Conservation (phyloP, 495 filamentous ascomycete genomes). For the Xylaria sp. region DNA sequence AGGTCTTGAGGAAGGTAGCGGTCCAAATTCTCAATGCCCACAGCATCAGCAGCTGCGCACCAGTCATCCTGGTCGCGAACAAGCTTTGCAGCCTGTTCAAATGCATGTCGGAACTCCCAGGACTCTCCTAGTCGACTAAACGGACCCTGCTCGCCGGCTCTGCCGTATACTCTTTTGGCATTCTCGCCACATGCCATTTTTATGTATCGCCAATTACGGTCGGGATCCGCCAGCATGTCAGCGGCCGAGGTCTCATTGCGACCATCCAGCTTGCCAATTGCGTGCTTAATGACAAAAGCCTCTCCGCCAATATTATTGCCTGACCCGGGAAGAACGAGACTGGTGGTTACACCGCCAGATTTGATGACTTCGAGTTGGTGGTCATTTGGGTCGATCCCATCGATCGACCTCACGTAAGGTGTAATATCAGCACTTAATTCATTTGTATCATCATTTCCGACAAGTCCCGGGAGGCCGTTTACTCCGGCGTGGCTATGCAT, state of each 20-base stretch:
- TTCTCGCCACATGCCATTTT: conserved; percentile 80
- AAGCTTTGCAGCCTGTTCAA: conserved; percentile 61
- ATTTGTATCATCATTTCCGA: conserved; percentile 57
- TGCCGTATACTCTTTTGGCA: conserved; percentile 61
- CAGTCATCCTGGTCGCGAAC: conserved; percentile 64
- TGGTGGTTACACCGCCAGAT: conserved; percentile 71
- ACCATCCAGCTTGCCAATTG: conserved; percentile 53
- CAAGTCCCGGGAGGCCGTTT: conserved; percentile 48
- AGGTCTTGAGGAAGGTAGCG: conserved; percentile 61
- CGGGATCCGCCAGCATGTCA: conserved; percentile 57
- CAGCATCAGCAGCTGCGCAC: conserved; percentile 59
- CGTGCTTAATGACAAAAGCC: conserved; percentile 68
- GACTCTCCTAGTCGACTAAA: conserved; percentile 63
- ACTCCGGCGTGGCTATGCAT: conserved; percentile 70
- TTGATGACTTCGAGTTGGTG: conserved; percentile 66
- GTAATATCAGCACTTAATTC: conserved; percentile 60
- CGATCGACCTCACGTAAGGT: conserved; percentile 65
- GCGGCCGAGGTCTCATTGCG: conserved; percentile 59
- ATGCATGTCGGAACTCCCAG: conserved; percentile 68
- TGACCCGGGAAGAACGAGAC: conserved; percentile 67
- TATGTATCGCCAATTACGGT: conserved; percentile 64
- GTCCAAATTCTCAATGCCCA: conserved; percentile 46
- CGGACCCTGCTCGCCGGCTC: conserved; percentile 47
- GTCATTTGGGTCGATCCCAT: conserved; percentile 58
- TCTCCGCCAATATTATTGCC: conserved; percentile 74